phyloP scores from a whole-genome alignment of 768 basidiomycete species.

The Pleurotus pulmonarius region DNA sequence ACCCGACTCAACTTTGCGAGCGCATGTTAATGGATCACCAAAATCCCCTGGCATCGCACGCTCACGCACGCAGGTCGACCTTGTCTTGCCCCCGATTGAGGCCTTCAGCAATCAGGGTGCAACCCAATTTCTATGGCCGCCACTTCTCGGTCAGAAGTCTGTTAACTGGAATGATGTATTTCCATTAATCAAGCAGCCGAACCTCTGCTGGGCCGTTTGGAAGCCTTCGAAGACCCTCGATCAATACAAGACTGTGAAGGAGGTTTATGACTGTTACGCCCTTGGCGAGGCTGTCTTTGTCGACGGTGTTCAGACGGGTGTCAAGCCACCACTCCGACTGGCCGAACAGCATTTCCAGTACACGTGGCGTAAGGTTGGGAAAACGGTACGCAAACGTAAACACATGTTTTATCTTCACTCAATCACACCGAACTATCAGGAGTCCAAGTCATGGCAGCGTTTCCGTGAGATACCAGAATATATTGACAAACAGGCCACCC shows the following conservation, averaged over 20 bases:
- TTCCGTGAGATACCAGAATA: constrained; percentile 11
- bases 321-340: constrained; percentile 20
- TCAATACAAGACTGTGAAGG: constrained; percentile 11
- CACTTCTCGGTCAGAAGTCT: constrained; percentile 18
- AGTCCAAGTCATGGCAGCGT: constrained; percentile 5
- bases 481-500: constrained; percentile 1
- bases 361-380: constrained; percentile 20
- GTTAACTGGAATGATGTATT: constrained; percentile 21
- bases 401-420: no score
- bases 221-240: constrained; percentile 19
- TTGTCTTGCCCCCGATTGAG: constrained; percentile 16
- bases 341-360: constrained; percentile 18
- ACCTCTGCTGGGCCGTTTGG: constrained; percentile 22
- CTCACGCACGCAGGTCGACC: constrained; percentile 13
- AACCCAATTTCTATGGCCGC: constrained; percentile 11
- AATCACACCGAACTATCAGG: background rate
- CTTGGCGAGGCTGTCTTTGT: constrained; percentile 16
- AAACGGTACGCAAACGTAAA: constrained; percentile 35
- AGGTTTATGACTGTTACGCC: constrained; percentile 16
- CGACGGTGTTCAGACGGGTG: constrained; percentile 15
- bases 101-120: constrained; percentile 18
- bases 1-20: constrained; percentile 1
- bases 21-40: constrained; percentile 10
- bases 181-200: constrained; percentile 14
- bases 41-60: background rate